Percentiles rank a stretch among this genome's conserved stretches.
Evolutionary conservation across 768 basidiomycete genomes (phyloP).

Genomic region (Fibroporia radiculosa): DNA sequence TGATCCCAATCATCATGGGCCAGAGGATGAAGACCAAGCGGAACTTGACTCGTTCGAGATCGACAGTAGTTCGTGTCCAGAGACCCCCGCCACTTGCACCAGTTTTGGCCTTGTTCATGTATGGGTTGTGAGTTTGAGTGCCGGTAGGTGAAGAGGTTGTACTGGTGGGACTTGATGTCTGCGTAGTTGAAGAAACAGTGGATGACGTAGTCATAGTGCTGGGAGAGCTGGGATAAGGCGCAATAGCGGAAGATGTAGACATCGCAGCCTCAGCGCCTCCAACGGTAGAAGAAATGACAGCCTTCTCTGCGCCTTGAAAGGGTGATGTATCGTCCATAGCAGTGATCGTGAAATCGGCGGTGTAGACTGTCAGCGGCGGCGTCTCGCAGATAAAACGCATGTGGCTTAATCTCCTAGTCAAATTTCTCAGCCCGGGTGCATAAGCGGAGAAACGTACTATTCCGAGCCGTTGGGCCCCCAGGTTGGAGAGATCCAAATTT

Average conservation of each 20-base stretch:
- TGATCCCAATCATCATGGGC: slow-evolving; percentile 48
- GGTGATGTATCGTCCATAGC: slow-evolving; percentile 12
- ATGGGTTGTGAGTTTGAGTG: not conserved
- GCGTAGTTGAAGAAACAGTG: not conserved
- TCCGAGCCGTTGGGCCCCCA: slow-evolving; percentile 19
- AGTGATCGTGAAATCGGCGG: slow-evolving; percentile 42
- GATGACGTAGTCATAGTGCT: not conserved
- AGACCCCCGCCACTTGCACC: slow-evolving; percentile 2
- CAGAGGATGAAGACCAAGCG: slow-evolving; percentile 44
- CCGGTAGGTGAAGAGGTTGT: not conserved
- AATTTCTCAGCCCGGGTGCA: not conserved
- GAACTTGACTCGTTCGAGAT: slow-evolving; percentile 29
- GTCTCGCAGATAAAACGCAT: slow-evolving; percentile 25
- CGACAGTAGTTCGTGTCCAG: slow-evolving; percentile 10
- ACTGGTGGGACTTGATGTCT: not conserved
- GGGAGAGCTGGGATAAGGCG: not conserved
- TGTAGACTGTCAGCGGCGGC: slow-evolving; percentile 33
- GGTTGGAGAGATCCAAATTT: slow-evolving; percentile 25
- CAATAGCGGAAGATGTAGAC: not conserved
- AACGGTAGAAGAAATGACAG: not conserved
- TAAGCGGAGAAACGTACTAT: slow-evolving; percentile 22
- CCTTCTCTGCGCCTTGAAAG: slow-evolving; percentile 5
- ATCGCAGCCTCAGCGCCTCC: not conserved
- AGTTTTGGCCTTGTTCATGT: slow-evolving; percentile 1
- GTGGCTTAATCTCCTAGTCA: slow-evolving; percentile 15